These are phyloP conservation scores for Penicillium sp. DNA, from an alignment of 2,329 filamentous ascomycete genomes.

Conservation along the genomic window DNA sequence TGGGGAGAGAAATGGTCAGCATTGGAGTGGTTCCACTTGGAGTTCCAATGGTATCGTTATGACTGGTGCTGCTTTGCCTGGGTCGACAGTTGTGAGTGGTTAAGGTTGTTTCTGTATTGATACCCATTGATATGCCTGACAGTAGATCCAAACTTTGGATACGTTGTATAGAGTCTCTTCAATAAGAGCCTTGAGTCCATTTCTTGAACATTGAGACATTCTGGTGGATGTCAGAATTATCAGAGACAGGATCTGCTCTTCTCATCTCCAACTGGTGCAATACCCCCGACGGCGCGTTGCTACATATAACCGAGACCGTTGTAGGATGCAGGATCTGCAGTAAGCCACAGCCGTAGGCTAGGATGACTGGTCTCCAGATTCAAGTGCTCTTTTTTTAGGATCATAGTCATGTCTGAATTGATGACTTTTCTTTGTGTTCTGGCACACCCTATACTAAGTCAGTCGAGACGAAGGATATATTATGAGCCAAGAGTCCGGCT, in stretches of 20 bases:
- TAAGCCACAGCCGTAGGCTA: background rate
- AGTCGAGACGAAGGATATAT: no score
- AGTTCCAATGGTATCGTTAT: background rate
- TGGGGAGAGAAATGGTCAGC: background rate
- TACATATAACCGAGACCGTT: slow-evolving; percentile 7
- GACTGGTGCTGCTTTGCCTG: background rate
- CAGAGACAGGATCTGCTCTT: background rate
- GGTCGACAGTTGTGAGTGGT: background rate
- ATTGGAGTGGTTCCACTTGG: background rate
- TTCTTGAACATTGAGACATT: background rate
- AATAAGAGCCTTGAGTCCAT: background rate
- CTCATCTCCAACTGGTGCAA: background rate
- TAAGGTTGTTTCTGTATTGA: background rate
- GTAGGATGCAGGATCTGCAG: slow-evolving; percentile 5
- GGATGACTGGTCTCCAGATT: background rate
- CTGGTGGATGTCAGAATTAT: background rate
- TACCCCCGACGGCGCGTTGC: slow-evolving; percentile 12
- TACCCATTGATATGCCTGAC: background rate
- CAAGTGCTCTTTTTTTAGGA: background rate
- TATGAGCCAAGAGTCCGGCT: no score
- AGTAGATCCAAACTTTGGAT: no score
- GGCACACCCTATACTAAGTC: no score
- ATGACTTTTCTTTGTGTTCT: background rate
- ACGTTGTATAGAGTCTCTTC: background rate
- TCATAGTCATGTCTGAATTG: background rate